These are phyloP conservation scores for Ceratocystis eucalypticola DNA, from an alignment of 2,329 filamentous ascomycete species.

Conservation along the genomic window DNA sequence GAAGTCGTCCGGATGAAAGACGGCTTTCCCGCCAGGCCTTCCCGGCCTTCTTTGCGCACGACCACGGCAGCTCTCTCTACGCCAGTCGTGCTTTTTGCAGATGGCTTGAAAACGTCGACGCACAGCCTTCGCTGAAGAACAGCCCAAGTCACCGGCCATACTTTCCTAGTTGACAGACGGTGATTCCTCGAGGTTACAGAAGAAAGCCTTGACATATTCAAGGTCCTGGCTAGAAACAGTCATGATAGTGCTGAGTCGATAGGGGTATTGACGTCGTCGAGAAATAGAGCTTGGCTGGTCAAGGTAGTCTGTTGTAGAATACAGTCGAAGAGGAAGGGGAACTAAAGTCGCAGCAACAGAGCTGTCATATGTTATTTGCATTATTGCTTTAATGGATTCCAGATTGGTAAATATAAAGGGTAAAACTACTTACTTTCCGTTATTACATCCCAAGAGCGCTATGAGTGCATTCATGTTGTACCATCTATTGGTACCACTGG, in stretches of 20 bases:
- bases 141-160: conserved; percentile 27
- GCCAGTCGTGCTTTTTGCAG: conserved; percentile 31
- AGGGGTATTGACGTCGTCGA: background rate
- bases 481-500: too few relatives aligned
- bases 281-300: too few relatives aligned
- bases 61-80: conserved; percentile 20
- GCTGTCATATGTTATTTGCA: too few relatives aligned
- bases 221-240: background rate
- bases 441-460: too few relatives aligned
- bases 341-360: too few relatives aligned
- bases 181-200: conserved; percentile 31
- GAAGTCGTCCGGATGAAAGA: background rate
- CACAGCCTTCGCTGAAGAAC: conserved; percentile 32
- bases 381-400: too few relatives aligned
- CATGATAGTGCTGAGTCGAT: background rate
- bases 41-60: background rate
- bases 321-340: too few relatives aligned
- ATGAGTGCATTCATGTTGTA: too few relatives aligned
- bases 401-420: too few relatives aligned
- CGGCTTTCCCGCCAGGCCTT: background rate
- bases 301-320: too few relatives aligned
- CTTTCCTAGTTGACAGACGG: conserved; percentile 31
- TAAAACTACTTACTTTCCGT: too few relatives aligned
- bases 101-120: conserved; percentile 32
- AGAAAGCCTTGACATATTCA: conserved; percentile 23